Percentiles rank a stretch among this genome's conserved stretches.
Evolutionary conservation across 148 eudicot genomes (phyloP).

Genomic region (Silene uniflora): DNA sequence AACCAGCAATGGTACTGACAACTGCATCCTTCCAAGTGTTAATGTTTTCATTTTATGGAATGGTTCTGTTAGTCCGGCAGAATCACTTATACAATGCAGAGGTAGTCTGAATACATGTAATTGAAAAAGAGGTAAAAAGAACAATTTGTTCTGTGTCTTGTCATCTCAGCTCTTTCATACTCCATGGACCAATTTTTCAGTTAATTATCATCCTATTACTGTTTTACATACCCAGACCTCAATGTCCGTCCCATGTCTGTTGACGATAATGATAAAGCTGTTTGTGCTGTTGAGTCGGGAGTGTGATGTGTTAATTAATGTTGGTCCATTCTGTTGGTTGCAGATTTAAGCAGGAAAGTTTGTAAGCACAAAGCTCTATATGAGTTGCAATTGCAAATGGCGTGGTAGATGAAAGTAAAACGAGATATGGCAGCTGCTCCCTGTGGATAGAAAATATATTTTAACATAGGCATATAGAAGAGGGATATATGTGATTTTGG

Average conservation of each 20-base stretch:
- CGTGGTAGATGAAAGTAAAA: not conserved
- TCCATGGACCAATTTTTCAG: too few relatives aligned
- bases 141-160: too few relatives aligned
- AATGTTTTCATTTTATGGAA: not conserved
- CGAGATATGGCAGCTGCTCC: not conserved
- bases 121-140: too few relatives aligned
- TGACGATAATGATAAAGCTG: too few relatives aligned
- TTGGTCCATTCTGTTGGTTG: not conserved
- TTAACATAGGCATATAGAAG: too few relatives aligned
- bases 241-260: too few relatives aligned
- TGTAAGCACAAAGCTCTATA: too few relatives aligned
- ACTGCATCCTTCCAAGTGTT: not conserved
- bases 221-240: too few relatives aligned
- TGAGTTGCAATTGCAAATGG: not conserved
- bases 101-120: too few relatives aligned
- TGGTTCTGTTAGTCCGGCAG: not conserved
- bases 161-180: too few relatives aligned
- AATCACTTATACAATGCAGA: not conserved
- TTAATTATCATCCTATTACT: too few relatives aligned
- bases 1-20: conserved; percentile 28
- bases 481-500: too few relatives aligned
- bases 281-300: not conserved
- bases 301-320: not conserved
- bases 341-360: not conserved
- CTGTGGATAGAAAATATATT: not conserved